Percentiles rank a stretch among this genome's conserved stretches.
phyloP scores from a whole-genome alignment of 345 rosid species.

The Hibiscus tridactylites region DNA sequence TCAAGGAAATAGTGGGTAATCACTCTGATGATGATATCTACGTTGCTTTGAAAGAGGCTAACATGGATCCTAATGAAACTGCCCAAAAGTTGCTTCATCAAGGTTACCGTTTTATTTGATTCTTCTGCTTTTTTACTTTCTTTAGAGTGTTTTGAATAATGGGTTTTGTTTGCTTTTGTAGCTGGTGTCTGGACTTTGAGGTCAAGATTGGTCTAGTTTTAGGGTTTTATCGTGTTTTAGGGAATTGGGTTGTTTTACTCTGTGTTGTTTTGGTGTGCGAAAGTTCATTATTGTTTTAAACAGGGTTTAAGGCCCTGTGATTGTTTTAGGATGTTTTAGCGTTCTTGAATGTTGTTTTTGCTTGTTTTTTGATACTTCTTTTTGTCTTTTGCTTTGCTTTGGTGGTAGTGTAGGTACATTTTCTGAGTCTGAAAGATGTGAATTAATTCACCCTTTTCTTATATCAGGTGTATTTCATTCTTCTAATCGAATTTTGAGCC shows the following conservation, averaged over 20 bases:
- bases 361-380: not conserved
- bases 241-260: not conserved
- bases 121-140: not conserved
- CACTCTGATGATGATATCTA: conserved; percentile 74
- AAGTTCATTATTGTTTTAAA: not conserved
- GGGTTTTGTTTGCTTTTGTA: not conserved
- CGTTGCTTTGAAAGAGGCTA: conserved; percentile 49
- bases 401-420: not conserved
- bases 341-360: not conserved
- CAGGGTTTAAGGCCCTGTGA: not conserved
- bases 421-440: not conserved
- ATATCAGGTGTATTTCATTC: not conserved
- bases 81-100: conserved; percentile 11
- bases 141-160: not conserved
- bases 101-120: conserved; percentile 31
- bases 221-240: not conserved
- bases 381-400: not conserved
- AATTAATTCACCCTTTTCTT: not conserved
- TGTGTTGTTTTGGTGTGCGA: conserved; percentile 5
- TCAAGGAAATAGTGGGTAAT: conserved; percentile 71
- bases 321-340: not conserved
- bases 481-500: not conserved
- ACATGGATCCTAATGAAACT: conserved; percentile 75
- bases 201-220: not conserved
- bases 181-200: not conserved